Evolutionary conservation across 2,329 filamentous ascomycete species (phyloP).

Genomic region (Ceratocystis harringtonii): DNA sequence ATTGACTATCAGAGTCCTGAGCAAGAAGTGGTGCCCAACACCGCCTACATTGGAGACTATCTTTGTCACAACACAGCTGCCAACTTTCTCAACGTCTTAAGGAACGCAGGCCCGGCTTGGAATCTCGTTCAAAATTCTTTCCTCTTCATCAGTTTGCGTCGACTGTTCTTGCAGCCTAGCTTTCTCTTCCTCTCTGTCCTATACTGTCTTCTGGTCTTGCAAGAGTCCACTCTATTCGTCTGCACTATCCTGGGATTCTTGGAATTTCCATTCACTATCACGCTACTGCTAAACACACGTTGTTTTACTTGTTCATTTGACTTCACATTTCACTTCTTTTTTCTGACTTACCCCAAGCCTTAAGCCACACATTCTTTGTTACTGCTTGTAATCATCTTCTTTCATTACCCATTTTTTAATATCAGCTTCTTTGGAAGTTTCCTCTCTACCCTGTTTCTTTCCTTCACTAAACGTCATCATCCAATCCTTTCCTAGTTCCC

Average conservation of each 20-base stretch:
- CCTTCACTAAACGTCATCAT: conserved; percentile 2
- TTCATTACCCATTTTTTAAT: conserved; percentile 1
- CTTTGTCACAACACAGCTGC: background rate
- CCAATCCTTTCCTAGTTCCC: background rate
- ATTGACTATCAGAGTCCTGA: background rate
- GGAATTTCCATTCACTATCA: background rate
- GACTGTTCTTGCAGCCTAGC: background rate
- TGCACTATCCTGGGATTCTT: background rate
- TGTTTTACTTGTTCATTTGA: background rate
- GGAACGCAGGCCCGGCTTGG: conserved; percentile 17
- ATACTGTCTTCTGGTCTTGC: background rate
- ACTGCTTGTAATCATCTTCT: background rate
- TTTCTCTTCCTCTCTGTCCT: background rate
- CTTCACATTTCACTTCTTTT: too few species aligned
- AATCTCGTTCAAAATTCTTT: conserved; percentile 16
- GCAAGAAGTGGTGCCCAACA: background rate
- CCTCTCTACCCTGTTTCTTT: background rate
- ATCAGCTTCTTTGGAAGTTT: background rate
- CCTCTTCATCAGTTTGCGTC: conserved; percentile 10
- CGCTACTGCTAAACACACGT: background rate
- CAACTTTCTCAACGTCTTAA: conserved; percentile 15
- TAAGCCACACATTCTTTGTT: background rate
- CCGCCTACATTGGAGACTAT: background rate
- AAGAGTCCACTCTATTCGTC: background rate
- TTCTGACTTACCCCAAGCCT: too few species aligned